A percentile compares a stretch with the other conserved stretches of the same genome.
phyloP scores from a whole-genome alignment of 1,284 basidiomycete genomes.

The Microbotryum saponariae region DNA sequence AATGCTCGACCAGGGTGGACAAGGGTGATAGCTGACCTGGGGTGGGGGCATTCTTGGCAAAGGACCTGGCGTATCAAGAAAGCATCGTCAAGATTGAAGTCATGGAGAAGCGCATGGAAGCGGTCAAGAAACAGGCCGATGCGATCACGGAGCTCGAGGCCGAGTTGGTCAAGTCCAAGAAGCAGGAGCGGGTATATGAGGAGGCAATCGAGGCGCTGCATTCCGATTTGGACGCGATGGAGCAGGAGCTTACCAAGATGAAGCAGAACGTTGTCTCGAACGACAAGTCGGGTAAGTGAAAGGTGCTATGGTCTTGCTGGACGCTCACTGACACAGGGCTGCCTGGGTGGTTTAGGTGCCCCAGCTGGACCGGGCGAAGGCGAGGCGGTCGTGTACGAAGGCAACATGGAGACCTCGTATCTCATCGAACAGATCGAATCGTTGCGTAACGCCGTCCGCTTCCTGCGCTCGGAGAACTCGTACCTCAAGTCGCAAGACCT shows the following conservation, averaged over 20 bases:
- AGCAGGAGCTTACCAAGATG: constrained; percentile 77
- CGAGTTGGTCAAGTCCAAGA: constrained; percentile 69
- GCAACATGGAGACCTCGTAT: constrained; percentile 73
- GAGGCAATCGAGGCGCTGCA: constrained; percentile 90
- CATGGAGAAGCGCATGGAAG: constrained; percentile 85
- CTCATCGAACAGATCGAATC: constrained; percentile 80
- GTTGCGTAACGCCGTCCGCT: constrained; percentile 78
- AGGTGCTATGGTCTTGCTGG: constrained; percentile 25
- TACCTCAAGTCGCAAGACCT: constrained; percentile 84
- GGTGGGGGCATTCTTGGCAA: constrained; percentile 32
- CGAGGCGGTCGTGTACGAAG: constrained; percentile 60
- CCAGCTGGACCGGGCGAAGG: constrained; percentile 50
- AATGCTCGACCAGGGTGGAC: background rate
- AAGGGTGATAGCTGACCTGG: background rate
- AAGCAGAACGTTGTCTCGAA: constrained; percentile 50
- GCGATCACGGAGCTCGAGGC: constrained; percentile 69
- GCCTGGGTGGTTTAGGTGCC: too few species aligned
- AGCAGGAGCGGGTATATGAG: constrained; percentile 80
- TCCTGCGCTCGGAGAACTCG: constrained; percentile 82
- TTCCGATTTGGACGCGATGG: constrained; percentile 73
- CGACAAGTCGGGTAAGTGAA: constrained; percentile 25
- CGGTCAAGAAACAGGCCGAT: constrained; percentile 74
- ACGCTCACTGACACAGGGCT: constrained; percentile 55
- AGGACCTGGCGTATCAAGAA: constrained; percentile 87
- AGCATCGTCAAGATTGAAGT: constrained; percentile 84